These are phyloP conservation scores for Globomyces sp. DNA, from an alignment of 371 early-diverging fungal genomes.

Conservation along the genomic window DNA sequence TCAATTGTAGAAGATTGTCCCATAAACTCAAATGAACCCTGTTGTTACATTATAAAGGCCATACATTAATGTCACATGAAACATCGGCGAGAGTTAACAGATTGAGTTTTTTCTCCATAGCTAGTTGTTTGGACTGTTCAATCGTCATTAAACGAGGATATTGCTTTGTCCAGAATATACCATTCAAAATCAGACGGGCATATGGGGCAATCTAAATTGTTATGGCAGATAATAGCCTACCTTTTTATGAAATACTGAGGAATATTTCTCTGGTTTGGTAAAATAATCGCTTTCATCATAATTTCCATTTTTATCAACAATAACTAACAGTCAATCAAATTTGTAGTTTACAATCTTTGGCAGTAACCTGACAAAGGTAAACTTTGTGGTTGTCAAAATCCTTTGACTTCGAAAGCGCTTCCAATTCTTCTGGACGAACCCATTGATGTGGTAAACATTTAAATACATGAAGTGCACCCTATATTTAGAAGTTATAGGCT, in stretches of 20 bases:
- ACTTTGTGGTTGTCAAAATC: constrained; percentile 64
- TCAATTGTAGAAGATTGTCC: constrained; percentile 85
- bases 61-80: constrained; percentile 88
- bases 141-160: constrained; percentile 90
- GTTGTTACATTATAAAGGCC: constrained; percentile 7
- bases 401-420: constrained; percentile 62
- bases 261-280: constrained; percentile 76
- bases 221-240: constrained; percentile 13
- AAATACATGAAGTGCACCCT: constrained; percentile 87
- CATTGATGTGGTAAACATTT: constrained; percentile 89
- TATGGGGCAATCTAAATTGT: constrained; percentile 77
- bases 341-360: constrained; percentile 58
- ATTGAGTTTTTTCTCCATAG: constrained; percentile 59
- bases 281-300: constrained; percentile 70
- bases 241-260: constrained; percentile 81
- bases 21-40: constrained; percentile 93
- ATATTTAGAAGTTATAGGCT: no score
- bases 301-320: constrained; percentile 67
- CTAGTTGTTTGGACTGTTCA: constrained; percentile 67
- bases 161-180: constrained; percentile 88
- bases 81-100: constrained; percentile 90
- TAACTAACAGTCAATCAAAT: constrained; percentile 29
- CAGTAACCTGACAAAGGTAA: constrained; percentile 75
- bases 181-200: constrained; percentile 85
- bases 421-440: constrained; percentile 79